Conservation (phyloP, 2,329 filamentous ascomycete genomes). For the Aspergillus sergii region DNA sequence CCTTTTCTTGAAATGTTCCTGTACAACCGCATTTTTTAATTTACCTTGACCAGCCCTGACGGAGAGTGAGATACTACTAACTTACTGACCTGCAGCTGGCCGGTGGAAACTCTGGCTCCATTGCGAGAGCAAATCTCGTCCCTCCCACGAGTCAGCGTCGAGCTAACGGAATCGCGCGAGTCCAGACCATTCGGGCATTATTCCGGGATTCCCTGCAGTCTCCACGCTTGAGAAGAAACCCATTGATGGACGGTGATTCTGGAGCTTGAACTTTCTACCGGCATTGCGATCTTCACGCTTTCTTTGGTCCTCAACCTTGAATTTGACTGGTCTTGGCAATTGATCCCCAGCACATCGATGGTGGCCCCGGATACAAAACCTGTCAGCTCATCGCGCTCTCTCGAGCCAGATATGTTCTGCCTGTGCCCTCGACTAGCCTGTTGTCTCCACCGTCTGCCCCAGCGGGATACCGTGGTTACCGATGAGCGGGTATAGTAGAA, state of each 20-base stretch:
- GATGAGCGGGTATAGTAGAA: neutral
- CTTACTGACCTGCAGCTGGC: constrained; percentile 19
- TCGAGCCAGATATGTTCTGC: neutral
- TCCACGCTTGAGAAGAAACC: constrained; percentile 4
- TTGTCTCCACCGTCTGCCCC: neutral
- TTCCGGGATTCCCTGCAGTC: constrained; percentile 13
- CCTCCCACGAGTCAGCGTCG: constrained; percentile 2
- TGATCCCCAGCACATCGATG: neutral
- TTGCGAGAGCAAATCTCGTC: constrained; percentile 1
- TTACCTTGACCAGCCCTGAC: neutral
- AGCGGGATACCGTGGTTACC: neutral
- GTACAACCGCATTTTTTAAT: constrained; percentile 2
- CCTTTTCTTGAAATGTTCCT: constrained; percentile 2
- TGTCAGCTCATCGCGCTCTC: neutral
- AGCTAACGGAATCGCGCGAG: constrained; percentile 4
- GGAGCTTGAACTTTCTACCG: neutral
- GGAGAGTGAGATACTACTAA: neutral
- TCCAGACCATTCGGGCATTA: constrained; percentile 23
- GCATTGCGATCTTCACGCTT: neutral
- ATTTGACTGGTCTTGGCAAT: neutral
- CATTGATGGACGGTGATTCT: constrained; percentile 3
- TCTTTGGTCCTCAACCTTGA: neutral
- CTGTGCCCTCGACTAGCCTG: neutral
- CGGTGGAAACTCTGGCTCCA: constrained; percentile 13
- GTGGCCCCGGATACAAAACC: neutral